Evolutionary conservation across 1,139 yeast genomes (phyloP), one percentile per base, ranked within the genome.

Genomic region (Scheffersomyces parashehatae): DNA sequence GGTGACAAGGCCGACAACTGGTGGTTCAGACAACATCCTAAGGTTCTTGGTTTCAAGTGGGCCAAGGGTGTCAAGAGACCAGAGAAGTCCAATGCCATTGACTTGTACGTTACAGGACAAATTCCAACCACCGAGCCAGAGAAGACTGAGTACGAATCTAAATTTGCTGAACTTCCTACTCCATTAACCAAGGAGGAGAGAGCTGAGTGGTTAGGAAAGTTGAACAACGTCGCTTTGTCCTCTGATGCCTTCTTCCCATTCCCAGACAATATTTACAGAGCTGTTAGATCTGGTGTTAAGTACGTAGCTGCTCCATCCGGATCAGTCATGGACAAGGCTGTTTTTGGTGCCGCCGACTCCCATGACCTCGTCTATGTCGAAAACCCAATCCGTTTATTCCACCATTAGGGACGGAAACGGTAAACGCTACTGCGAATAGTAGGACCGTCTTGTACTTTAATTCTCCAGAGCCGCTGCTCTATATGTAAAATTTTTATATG

Each of bases 171-270:
- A 51, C 59, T 91, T 32, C 99, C 99, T 55, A 78, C 71, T 55
- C 97, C 97, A 46, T 78, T 93, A 59, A 83, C 96, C 45, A 70
- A 70, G 33, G 83, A 78, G 54, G 99, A 95, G 77, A 88, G 95
- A 73, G 73, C 74, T 53, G 96, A 88, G 59, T 93, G 98, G 98
- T 71, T 85, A 55, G 61, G 73, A 50, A 82, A 90, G 73, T 79
- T 89, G 65, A 80, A 73, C 48, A 83, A 88, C 57, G 99, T 95
- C 48, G 91, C 98, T 8, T 78, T 90, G 58, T 86, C 97, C 13
- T 89, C 97, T 3, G 99, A 93, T 67, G 99, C 99, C 34, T 93
- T 93, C 82, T 93, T 93, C 95, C 99, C 99, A 72, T 93, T 93
- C 93, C 95, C 98, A 53, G 99, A 93, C 71, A 93, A 95, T 63